Base-by-base conservation (phyloP, 2,329 filamentous ascomycete species). In the Verticillium isaacii region DNA sequence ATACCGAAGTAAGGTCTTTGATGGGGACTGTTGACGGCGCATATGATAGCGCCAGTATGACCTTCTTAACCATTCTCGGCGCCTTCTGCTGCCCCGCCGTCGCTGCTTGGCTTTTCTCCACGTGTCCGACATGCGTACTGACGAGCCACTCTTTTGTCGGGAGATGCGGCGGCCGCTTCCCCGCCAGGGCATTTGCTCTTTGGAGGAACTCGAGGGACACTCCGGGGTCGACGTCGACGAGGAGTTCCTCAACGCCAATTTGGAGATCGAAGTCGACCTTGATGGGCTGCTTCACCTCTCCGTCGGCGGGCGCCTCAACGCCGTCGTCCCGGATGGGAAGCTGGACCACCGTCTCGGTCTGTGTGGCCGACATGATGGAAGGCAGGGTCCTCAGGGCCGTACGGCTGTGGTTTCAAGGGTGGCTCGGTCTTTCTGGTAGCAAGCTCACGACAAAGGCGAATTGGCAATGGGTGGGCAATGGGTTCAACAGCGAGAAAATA, bases 41-140 rank as follows among this genome's bases (percentile, higher is more conserved):
- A 45, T 69, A 69, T 4, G 68, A 62, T 14, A 69, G 55, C 1
- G 68, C 66, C 19, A 69, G 52, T 5, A 67, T 65, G 14, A 68
- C 64, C 56, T 67, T 68, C 58, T 69, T 69, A 11, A 69, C 68
- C 60, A 68, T 66, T 0, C 66, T 62, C 12, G 67, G 67, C 2
- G 60, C 65, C 14, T 66, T 67, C 11, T 39, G 57, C 32, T 62
- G 45, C 1, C 55, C 57, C 1, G 56, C 12, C n/a, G 23, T 52
- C 8, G 45, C 45, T 12, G 45, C 45, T 52, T 52, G 45, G 12
- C n/a, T 23, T 14, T 52, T 52, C 45, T 25, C 8, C 19, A 52
- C 45, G 45, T 52, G 45, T 11, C 19, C 55, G n/a, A 68, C 62
- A 54, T 68, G 64, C 8, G 52, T 54, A 34, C 66, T 68, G 63